Evolutionary conservation across 331 rosid genomes (phyloP).

Genomic region (Cydonia oblonga): DNA sequence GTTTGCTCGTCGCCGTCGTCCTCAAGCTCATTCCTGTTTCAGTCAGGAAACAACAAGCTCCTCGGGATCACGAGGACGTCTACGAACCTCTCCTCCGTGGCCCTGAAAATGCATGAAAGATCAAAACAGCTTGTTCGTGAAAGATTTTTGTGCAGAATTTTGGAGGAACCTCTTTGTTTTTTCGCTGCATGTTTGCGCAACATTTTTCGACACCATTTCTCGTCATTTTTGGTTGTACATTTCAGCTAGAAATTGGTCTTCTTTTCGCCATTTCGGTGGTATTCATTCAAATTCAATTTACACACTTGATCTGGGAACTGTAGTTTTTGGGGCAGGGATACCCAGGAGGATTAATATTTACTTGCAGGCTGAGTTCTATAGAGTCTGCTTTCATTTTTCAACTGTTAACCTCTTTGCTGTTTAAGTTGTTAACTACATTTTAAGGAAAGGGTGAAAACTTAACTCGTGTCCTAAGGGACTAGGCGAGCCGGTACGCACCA

Average conservation of each 20-base stretch:
- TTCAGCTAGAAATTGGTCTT: neutral
- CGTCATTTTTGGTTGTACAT: neutral
- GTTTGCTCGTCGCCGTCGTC: conserved; percentile 43
- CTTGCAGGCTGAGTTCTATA: neutral
- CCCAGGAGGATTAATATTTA: neutral
- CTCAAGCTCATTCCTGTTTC: conserved; percentile 59
- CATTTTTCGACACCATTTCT: neutral
- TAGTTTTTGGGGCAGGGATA: neutral
- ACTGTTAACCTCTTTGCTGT: neutral
- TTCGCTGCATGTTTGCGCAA: neutral
- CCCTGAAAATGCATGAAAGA: conserved; percentile 51
- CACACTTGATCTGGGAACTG: neutral
- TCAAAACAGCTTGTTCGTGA: neutral
- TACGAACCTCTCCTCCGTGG: conserved; percentile 62
- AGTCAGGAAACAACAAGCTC: neutral
- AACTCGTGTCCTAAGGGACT: too few relatives aligned
- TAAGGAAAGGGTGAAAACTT: neutral
- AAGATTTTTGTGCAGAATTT: neutral
- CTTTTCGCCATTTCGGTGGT: neutral
- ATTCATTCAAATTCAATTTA: neutral
- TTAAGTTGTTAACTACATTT: neutral
- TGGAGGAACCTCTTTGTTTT: neutral
- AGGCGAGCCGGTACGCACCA: too few relatives aligned
- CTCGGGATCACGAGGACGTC: conserved; percentile 25
- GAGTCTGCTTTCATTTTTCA: neutral